These are phyloP conservation scores for Cadophora sp. DNA, from an alignment of 2,329 filamentous ascomycete genomes.

Conservation along the genomic window DNA sequence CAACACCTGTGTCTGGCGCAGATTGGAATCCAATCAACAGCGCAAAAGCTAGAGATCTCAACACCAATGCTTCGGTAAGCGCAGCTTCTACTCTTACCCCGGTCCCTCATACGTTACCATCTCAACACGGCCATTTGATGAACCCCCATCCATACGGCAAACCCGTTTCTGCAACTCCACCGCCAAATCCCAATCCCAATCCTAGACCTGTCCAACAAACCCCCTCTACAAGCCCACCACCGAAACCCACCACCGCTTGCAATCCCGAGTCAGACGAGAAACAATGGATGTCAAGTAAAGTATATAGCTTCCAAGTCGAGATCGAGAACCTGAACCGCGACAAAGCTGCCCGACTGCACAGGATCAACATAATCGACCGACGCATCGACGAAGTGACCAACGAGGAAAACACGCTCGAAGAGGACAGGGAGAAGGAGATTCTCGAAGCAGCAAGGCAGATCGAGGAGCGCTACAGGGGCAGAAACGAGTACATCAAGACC, in stretches of 20 bases:
- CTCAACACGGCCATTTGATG: not conserved
- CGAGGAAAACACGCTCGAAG: constrained; percentile 5
- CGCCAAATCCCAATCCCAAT: not conserved
- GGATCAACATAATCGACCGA: not conserved
- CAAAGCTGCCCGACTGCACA: not conserved
- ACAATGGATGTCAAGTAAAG: constrained; percentile 14
- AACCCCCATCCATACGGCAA: constrained; percentile 3
- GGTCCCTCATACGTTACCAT: not conserved
- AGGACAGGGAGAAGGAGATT: constrained; percentile 1
- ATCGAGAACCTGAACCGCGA: constrained; percentile 10
- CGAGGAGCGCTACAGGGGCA: constrained; percentile 1
- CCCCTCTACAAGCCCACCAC: not conserved
- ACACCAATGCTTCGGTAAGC: not conserved
- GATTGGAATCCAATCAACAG: constrained; percentile 8
- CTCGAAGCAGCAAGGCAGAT: not conserved
- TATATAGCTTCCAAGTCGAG: not conserved
- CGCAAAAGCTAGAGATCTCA: not conserved
- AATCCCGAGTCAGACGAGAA: not conserved
- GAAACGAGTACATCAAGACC: not conserved
- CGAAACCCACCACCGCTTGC: not conserved
- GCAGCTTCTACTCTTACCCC: not conserved
- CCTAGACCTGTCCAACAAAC: not conserved
- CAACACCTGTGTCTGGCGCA: constrained; percentile 1
- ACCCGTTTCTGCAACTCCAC: not conserved
- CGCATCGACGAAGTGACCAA: not conserved